phyloP scores from a whole-genome alignment of 2,329 filamentous ascomycete species.

The Nothophaeocryptopus gaeumannii region DNA sequence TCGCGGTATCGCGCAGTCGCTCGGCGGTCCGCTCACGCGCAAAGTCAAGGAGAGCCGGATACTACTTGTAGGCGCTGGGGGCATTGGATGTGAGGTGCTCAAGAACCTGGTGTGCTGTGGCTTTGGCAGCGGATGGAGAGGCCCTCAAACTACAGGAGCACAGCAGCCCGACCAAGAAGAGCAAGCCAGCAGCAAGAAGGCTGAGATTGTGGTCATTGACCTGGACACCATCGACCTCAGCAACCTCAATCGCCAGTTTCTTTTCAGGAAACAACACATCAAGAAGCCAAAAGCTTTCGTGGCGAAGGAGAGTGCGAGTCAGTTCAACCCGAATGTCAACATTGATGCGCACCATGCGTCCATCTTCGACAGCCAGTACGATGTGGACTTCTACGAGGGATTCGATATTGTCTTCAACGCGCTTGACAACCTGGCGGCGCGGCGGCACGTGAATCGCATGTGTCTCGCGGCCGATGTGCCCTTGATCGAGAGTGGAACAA shows the following conservation, averaged over 20 bases:
- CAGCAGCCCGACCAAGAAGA: not conserved
- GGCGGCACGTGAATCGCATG: constrained; percentile 96
- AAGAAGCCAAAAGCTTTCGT: constrained; percentile 95
- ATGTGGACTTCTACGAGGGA: constrained; percentile 78
- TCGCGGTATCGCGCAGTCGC: constrained; percentile 57
- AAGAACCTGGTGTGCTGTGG: constrained; percentile 93
- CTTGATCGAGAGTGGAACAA: constrained; percentile 93
- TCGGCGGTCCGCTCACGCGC: constrained; percentile 61
- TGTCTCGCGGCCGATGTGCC: constrained; percentile 87
- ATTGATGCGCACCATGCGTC: constrained; percentile 90
- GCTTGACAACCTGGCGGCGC: constrained; percentile 89
- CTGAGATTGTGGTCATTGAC: constrained; percentile 87
- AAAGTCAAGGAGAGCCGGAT: constrained; percentile 44
- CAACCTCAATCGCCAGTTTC: constrained; percentile 95
- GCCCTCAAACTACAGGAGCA: constrained; percentile 3
- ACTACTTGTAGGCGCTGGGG: constrained; percentile 91
- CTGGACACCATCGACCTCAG: constrained; percentile 97
- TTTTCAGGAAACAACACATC: constrained; percentile 95
- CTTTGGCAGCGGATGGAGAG: constrained; percentile 58
- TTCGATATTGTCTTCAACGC: constrained; percentile 95
- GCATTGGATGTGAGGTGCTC: constrained; percentile 94
- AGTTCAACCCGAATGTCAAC: constrained; percentile 84
- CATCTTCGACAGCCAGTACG: constrained; percentile 86
- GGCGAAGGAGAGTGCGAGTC: constrained; percentile 84
- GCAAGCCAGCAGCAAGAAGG: constrained; percentile 16